Base-by-base conservation (phyloP, 306 rosid genomes). In the Cucumis melo region DNA sequence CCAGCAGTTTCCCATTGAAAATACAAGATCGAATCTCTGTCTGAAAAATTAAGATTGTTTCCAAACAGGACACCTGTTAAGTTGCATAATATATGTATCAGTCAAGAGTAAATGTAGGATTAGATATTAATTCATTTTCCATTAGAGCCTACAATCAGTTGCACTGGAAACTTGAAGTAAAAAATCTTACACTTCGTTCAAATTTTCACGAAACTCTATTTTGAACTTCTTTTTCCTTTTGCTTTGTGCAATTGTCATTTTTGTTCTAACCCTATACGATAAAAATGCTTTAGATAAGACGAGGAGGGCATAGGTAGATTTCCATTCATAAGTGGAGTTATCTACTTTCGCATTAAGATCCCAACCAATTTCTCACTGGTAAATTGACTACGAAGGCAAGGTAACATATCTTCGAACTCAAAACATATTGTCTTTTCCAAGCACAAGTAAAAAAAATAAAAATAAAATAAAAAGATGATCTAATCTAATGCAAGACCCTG, bases 1-100 rank as follows among this genome's bases (percentile, higher is more conserved):
- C 73, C 88, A 57, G 74, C 94, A 92, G 76, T 36, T 73, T 82
- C 98, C 96, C 98, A 92, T 92, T 79, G 74, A 56, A 27, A 48
- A 78, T 48, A 73, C 77, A 78, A 78, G 34, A 72, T 48, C 14
- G 21, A 72, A 50, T 72, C 58, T 51, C 59, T 72, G 76, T 72
- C 59, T 73, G 77, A 73, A 73, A 73, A 73, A 29, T 73, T 53
- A 73, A 73, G 58, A 46, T 73, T 29, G 71, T 78, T 68, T 59
- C 46, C 50, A 53, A 73, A 44, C 72, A 68, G 70, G 41, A 20
- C 21, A 70, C 68, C 81, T 78, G 75, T 66, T 13, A 36, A 58
- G 74, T 24, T 51, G 62, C 29, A 73, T 20, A 42, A 51, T 29
- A 51, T 50, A 32, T 50, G 48, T 24, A 10, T 73, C 77, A 51